Percentiles rank a stretch among this genome's conserved stretches.
Conservation (phyloP, 169 alveolate species). For the Eimeria praecox region DNA sequence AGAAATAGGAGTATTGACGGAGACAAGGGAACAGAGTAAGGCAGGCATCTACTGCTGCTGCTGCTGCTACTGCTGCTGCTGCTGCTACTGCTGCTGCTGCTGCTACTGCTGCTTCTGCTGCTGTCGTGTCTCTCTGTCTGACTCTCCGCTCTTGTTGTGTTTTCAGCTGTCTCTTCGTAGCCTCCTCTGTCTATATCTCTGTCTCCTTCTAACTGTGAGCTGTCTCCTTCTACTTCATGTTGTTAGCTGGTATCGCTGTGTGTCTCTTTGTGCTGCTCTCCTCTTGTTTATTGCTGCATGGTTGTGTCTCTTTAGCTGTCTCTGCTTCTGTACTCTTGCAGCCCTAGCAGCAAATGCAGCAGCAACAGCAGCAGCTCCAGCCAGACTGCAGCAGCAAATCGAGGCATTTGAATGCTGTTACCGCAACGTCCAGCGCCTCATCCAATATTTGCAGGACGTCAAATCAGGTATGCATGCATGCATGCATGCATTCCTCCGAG, state of each 20-base stretch:
- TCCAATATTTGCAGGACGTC: slow-evolving; percentile 44
- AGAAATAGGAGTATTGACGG: neutral
- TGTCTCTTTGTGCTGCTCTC: neutral
- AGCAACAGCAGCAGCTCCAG: slow-evolving; percentile 54
- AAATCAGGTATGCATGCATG: slow-evolving; percentile 2
- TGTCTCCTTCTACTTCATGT: neutral
- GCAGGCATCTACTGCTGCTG: neutral
- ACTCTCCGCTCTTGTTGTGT: neutral
- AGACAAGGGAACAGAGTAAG: neutral
- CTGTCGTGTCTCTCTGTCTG: neutral
- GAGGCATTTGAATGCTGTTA: slow-evolving; percentile 37
- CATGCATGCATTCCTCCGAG: neutral
- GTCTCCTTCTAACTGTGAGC: too few relatives aligned
- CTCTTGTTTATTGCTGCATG: neutral
- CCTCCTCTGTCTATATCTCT: too few relatives aligned
- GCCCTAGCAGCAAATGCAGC: slow-evolving; percentile 29
- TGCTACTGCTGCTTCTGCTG: neutral
- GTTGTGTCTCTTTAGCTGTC: too few relatives aligned
- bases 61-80: neutral
- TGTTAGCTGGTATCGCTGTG: neutral
- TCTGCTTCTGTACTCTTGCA: neutral
- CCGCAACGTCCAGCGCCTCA: slow-evolving; percentile 16
- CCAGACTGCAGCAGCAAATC: slow-evolving; percentile 49
- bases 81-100: neutral
- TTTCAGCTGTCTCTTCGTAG: neutral